Percentiles rank a stretch among this genome's conserved stretches.
These are phyloP conservation scores for Simmondsia chinensis DNA, from an alignment of 148 eudicot genomes.

Conservation along the genomic window DNA sequence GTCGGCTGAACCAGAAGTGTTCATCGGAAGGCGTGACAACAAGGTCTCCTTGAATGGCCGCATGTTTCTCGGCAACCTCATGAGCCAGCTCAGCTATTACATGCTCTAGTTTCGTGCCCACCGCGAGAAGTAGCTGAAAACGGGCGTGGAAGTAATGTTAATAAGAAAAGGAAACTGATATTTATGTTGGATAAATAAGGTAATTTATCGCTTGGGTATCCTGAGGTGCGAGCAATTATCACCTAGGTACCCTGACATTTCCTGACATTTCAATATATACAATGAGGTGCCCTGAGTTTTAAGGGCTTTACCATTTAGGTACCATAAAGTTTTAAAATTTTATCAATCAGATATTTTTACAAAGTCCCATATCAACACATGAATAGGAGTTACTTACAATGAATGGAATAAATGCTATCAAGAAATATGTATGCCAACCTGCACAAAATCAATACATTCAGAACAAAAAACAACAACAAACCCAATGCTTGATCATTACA, in stretches of 20 bases:
- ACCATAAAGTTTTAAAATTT: too few relatives aligned
- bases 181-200: too few relatives aligned
- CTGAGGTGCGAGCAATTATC: too few relatives aligned
- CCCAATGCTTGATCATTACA: background rate
- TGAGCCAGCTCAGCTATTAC: conserved; percentile 51
- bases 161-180: too few relatives aligned
- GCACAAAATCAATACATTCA: too few relatives aligned
- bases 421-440: conserved; percentile 98
- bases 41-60: conserved; percentile 55
- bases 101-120: conserved; percentile 80
- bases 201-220: too few relatives aligned
- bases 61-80: conserved; percentile 72
- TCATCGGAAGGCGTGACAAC: conserved; percentile 74
- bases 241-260: too few relatives aligned
- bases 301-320: too few relatives aligned
- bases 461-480: background rate
- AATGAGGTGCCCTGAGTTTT: too few relatives aligned
- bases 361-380: background rate
- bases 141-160: background rate
- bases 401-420: conserved; percentile 91
- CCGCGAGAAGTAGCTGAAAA: conserved; percentile 58
- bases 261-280: too few relatives aligned
- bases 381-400: conserved; percentile 26
- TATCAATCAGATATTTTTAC: too few relatives aligned
- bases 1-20: conserved; percentile 71